Percentiles rank a stretch among this genome's conserved stretches.
Evolutionary conservation across 2,329 filamentous ascomycete genomes (phyloP).

Genomic region (Alternaria viburni): DNA sequence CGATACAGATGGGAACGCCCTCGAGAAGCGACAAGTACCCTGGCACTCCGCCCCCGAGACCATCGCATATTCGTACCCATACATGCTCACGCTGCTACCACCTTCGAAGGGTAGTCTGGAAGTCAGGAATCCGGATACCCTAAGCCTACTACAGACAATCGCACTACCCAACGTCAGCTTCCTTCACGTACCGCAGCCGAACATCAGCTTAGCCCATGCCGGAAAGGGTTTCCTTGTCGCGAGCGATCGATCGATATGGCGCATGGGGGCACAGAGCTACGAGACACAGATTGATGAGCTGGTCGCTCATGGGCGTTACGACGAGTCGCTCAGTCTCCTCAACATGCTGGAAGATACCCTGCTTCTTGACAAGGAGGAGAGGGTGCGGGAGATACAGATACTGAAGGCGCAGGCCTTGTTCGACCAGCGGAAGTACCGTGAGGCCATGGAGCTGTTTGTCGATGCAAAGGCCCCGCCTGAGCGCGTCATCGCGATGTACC

Average conservation of each 20-base stretch:
- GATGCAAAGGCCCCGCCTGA: conserved; percentile 90
- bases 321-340: conserved; percentile 90
- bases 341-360: conserved; percentile 92
- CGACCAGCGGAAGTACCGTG: conserved; percentile 78
- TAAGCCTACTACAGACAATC: conserved; percentile 88
- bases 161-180: conserved; percentile 80
- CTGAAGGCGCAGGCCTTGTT: conserved; percentile 89
- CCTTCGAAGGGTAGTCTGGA: conserved; percentile 85
- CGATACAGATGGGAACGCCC: conserved; percentile 77
- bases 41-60: conserved; percentile 89
- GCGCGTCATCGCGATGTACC: conserved; percentile 84
- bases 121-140: conserved; percentile 88
- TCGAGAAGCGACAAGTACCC: conserved; percentile 87
- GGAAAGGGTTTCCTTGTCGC: conserved; percentile 95
- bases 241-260: conserved; percentile 91
- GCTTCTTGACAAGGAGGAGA: conserved; percentile 79
- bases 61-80: conserved; percentile 96
- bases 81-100: conserved; percentile 84
- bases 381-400: conserved; percentile 86
- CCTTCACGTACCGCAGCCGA: conserved; percentile 90
- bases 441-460: conserved; percentile 88
- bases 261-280: conserved; percentile 93
- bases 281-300: conserved; percentile 87
- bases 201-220: conserved; percentile 91
- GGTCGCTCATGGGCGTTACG: conserved; percentile 73